phyloP scores from a whole-genome alignment of 805 yeast species.

The Myxozyma melibiosi region DNA sequence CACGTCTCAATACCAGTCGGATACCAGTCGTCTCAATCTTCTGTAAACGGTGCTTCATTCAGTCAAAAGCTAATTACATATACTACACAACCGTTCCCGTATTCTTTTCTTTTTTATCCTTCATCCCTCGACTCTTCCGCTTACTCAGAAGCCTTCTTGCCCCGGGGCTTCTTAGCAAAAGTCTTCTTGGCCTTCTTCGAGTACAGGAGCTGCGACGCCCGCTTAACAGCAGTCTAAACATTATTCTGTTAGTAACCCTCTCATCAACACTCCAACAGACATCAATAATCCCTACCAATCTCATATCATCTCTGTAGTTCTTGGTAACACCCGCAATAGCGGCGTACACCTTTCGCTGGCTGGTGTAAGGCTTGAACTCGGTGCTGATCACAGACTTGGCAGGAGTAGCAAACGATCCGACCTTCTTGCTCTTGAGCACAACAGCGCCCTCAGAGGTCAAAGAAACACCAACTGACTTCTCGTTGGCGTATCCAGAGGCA shows the following conservation, averaged over 20 bases:
- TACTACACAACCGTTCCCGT: constrained; percentile 1
- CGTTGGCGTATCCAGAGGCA: constrained; percentile 53
- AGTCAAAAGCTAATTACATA: not conserved
- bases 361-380: constrained; percentile 49
- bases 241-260: not conserved
- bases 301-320: constrained; percentile 54
- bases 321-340: constrained; percentile 50
- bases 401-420: constrained; percentile 52
- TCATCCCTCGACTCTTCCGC: not conserved
- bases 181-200: constrained; percentile 46
- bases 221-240: constrained; percentile 51
- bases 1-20: too few species aligned
- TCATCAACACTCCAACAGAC: not conserved
- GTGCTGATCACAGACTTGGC: constrained; percentile 45
- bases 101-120: not conserved
- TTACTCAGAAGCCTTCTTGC: constrained; percentile 31
- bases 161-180: constrained; percentile 36
- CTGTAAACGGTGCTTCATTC: not conserved
- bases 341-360: constrained; percentile 49
- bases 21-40: too few species aligned
- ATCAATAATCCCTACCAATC: constrained; percentile 14
- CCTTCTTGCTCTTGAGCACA: constrained; percentile 48
- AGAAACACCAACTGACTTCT: constrained; percentile 53
- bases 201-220: constrained; percentile 50
- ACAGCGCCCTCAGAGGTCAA: constrained; percentile 44